Percentiles rank a stretch among this genome's conserved stretches.
phyloP scores from a whole-genome alignment of 2,329 filamentous ascomycete genomes.

The Curvularia verruculosa region DNA sequence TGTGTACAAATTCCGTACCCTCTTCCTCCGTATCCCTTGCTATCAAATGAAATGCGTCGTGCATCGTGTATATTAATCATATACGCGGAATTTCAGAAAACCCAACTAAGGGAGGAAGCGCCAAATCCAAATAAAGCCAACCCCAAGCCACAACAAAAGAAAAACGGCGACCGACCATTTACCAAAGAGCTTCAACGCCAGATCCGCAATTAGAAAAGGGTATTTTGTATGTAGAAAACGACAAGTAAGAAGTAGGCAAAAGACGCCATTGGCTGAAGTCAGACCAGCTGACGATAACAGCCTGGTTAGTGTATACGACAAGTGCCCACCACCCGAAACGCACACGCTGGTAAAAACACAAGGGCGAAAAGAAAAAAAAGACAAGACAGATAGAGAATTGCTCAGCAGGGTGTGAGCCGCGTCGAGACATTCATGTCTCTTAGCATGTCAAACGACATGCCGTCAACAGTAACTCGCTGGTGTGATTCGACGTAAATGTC shows the following conservation, averaged over 20 bases:
- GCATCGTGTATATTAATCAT: constrained; percentile 34
- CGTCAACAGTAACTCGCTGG: constrained; percentile 42
- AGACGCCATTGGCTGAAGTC: constrained; percentile 16
- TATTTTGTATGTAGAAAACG: constrained; percentile 1
- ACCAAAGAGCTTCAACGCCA: background rate
- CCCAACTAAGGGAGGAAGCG: constrained; percentile 2
- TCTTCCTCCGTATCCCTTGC: background rate
- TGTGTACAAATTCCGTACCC: constrained; percentile 3
- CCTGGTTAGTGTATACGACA: constrained; percentile 17
- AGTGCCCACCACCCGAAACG: constrained; percentile 9
- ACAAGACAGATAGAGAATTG: background rate
- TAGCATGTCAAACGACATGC: constrained; percentile 46
- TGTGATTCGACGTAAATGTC: constrained; percentile 43
- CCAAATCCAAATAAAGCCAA: background rate
- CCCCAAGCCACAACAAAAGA: constrained; percentile 8
- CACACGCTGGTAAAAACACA: constrained; percentile 25
- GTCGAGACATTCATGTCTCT: constrained; percentile 35
- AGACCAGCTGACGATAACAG: constrained; percentile 36
- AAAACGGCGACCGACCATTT: constrained; percentile 16
- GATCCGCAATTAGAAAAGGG: background rate
- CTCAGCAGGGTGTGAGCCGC: constrained; percentile 35
- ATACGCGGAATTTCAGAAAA: constrained; percentile 19
- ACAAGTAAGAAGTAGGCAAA: constrained; percentile 18
- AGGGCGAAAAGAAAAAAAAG: constrained; percentile 11
- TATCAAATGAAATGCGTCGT: constrained; percentile 25